Percentiles rank a stretch among this genome's conserved stretches.
Evolutionary conservation across 129 eudicot species (phyloP).

Genomic region (Flaveria trinervia): DNA sequence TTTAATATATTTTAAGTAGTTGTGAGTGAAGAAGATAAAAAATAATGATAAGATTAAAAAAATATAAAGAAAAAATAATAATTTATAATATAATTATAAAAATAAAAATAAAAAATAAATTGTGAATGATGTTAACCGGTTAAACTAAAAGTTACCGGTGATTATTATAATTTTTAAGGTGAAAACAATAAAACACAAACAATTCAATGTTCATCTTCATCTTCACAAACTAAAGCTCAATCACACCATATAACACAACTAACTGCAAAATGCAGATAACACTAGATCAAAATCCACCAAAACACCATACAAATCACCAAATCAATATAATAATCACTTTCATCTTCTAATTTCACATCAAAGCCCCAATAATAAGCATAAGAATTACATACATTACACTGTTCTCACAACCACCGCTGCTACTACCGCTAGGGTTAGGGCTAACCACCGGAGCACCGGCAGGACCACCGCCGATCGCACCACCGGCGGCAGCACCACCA

Average conservation of each 20-base stretch:
- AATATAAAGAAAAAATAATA: too few relatives aligned
- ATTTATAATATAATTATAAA: too few relatives aligned
- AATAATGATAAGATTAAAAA: too few relatives aligned
- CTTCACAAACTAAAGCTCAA: not conserved
- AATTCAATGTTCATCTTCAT: not conserved
- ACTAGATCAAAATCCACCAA: constrained; percentile 6
- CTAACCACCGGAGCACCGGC: constrained; percentile 1
- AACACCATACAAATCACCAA: not conserved
- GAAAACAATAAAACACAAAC: not conserved
- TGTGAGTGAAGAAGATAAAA: too few relatives aligned
- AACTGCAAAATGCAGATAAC: not conserved
- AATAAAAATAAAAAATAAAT: too few relatives aligned
- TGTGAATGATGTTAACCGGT: too few relatives aligned
- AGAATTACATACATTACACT: constrained; percentile 14
- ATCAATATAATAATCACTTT: not conserved
- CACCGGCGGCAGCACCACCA: not conserved
- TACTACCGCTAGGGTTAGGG: constrained; percentile 8
- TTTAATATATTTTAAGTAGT: too few relatives aligned
- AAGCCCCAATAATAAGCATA: constrained; percentile 29
- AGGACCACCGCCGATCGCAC: constrained; percentile 21
- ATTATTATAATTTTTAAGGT: not conserved
- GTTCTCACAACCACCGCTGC: constrained; percentile 16
- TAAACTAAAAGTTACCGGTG: too few relatives aligned
- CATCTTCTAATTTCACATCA: constrained; percentile 29
- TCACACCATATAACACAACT: not conserved